A percentile compares a stretch with the other conserved stretches of the same genome.
phyloP scores from a whole-genome alignment of 768 basidiomycete species.

The Butyriboletus loyo region DNA sequence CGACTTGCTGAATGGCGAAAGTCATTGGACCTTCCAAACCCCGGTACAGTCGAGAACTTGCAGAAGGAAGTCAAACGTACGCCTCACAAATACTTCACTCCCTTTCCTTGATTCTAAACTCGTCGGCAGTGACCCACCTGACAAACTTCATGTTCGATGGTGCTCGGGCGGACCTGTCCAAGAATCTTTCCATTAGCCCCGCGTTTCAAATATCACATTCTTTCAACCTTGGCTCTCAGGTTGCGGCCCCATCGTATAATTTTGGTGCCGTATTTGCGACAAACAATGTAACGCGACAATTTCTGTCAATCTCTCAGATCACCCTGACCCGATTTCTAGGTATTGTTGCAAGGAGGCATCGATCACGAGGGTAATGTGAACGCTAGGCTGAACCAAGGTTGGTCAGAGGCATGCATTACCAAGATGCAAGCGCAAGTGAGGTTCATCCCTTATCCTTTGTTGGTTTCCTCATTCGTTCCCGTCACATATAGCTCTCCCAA shows the following conservation, averaged over 20 bases:
- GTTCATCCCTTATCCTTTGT: conserved; percentile 1
- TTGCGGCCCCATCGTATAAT: conserved; percentile 84
- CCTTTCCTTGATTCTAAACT: background rate
- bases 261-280: conserved; percentile 93
- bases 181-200: conserved; percentile 89
- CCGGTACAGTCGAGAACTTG: conserved; percentile 91
- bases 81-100: conserved; percentile 20
- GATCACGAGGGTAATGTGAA: conserved; percentile 93
- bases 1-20: conserved; percentile 81
- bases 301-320: conserved; percentile 15
- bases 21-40: conserved; percentile 79
- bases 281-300: conserved; percentile 50
- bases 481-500: conserved; percentile 59
- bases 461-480: conserved; percentile 5
- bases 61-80: conserved; percentile 90
- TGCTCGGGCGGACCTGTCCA: conserved; percentile 92
- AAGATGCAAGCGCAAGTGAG: conserved; percentile 88
- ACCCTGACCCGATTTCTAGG: conserved; percentile 43
- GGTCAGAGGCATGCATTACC: conserved; percentile 72
- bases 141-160: conserved; percentile 98
- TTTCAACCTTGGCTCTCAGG: conserved; percentile 86
- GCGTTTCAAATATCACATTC: conserved; percentile 98
- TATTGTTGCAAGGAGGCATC: conserved; percentile 89
- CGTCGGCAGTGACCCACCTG: conserved; percentile 72
- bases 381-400: conserved; percentile 86